Percentiles rank a stretch among this genome's conserved stretches.
phyloP scores from a whole-genome alignment of 1,284 basidiomycete species.

The Mrakiaceae sp. region DNA sequence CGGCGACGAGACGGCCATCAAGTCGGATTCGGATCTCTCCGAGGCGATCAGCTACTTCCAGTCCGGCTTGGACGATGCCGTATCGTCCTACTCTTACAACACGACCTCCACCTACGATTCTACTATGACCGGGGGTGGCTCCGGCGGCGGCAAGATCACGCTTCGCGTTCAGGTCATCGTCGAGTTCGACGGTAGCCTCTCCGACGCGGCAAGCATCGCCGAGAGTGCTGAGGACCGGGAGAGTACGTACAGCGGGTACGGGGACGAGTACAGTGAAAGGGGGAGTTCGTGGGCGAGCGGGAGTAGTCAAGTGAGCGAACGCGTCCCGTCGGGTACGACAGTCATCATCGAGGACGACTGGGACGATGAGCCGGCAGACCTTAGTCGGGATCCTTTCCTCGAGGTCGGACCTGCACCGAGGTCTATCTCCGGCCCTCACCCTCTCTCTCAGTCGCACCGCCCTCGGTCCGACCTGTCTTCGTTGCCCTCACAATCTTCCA shows the following conservation, averaged over 20 bases:
- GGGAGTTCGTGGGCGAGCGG: conserved; percentile 21
- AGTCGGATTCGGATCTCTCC: conserved; percentile 57
- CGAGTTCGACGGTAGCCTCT: conserved; percentile 79
- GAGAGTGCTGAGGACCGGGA: conserved; percentile 21
- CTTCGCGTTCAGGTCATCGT: conserved; percentile 61
- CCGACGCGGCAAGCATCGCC: conserved; percentile 67
- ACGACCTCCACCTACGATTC: conserved; percentile 26
- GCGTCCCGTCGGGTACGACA: conserved; percentile 4
- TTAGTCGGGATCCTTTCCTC: conserved; percentile 11
- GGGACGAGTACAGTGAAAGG: conserved; percentile 33
- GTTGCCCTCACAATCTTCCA: not conserved
- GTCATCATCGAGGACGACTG: conserved; percentile 16
- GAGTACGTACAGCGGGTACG: conserved; percentile 37
- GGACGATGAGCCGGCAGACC: conserved; percentile 14
- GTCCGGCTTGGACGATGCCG: conserved; percentile 48
- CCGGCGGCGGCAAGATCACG: conserved; percentile 48
- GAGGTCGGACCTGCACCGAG: not conserved
- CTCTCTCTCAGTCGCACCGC: conserved; percentile 8
- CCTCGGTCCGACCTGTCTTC: not conserved
- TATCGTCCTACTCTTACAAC: conserved; percentile 48
- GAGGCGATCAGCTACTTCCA: conserved; percentile 79
- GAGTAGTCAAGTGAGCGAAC: not conserved
- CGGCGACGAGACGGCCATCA: conserved; percentile 55
- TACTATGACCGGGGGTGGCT: conserved; percentile 14
- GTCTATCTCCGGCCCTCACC: not conserved